Conservation (phyloP, 805 yeast genomes). For the Hanseniaspora taiwanica region DNA sequence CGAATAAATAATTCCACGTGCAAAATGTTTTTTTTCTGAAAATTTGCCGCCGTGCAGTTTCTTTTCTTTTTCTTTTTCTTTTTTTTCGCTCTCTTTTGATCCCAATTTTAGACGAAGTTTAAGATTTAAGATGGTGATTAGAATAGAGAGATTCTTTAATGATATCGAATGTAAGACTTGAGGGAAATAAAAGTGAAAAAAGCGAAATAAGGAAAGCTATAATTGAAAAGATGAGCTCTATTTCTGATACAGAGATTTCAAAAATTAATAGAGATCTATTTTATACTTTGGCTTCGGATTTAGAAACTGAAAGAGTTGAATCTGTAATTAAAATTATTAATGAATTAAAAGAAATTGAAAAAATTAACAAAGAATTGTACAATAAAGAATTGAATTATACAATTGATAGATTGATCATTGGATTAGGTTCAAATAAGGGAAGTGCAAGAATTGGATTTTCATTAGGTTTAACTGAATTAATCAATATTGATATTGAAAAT, state of each 20-base stretch:
- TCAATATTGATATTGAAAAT: conserved; percentile 25
- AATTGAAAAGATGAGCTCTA: too few relatives aligned
- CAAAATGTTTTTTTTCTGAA: too few relatives aligned
- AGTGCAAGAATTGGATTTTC: conserved; percentile 82
- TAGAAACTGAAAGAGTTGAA: conserved; percentile 53
- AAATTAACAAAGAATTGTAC: conserved; percentile 18
- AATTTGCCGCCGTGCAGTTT: too few relatives aligned
- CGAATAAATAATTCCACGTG: too few relatives aligned
- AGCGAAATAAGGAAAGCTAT: too few relatives aligned
- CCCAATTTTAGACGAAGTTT: too few relatives aligned
- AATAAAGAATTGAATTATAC: conserved; percentile 71
- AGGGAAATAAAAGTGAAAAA: too few relatives aligned
- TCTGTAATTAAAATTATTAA: conserved; percentile 57
- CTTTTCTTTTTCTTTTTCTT: too few relatives aligned
- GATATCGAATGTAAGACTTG: too few relatives aligned
- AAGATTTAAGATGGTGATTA: too few relatives aligned
- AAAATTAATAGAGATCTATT: conserved; percentile 60
- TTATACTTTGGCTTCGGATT: conserved; percentile 64
- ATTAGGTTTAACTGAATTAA: conserved; percentile 66
- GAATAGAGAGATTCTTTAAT: too few relatives aligned
- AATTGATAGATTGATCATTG: conserved; percentile 61
- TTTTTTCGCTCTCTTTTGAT: too few relatives aligned
- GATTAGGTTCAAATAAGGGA: conserved; percentile 70
- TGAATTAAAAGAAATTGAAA: conserved; percentile 35
- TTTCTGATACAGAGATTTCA: neutral